These are phyloP conservation scores for Irpex sp. DNA, from an alignment of 1,284 basidiomycete genomes.

Conservation along the genomic window DNA sequence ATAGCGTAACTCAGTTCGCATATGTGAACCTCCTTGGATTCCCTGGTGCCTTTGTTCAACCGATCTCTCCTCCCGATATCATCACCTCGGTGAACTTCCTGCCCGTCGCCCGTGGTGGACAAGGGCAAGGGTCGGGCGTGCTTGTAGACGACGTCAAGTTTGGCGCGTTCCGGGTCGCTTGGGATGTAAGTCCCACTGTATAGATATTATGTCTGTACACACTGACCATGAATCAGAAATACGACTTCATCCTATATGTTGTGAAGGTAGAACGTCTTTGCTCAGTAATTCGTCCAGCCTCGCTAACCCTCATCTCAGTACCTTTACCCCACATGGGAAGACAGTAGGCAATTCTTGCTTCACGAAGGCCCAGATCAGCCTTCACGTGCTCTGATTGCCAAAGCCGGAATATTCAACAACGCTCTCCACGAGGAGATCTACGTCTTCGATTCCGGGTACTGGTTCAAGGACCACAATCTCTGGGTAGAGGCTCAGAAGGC, in stretches of 20 bases:
- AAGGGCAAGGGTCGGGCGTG: conserved; percentile 42
- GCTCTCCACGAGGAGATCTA: conserved; percentile 64
- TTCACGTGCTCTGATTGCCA: conserved; percentile 48
- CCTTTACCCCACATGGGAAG: conserved; percentile 30
- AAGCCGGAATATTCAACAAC: conserved; percentile 45
- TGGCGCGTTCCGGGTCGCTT: conserved; percentile 50
- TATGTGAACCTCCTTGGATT: conserved; percentile 43
- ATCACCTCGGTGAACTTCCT: conserved; percentile 45
- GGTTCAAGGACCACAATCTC: conserved; percentile 57
- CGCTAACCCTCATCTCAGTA: conserved; percentile 32
- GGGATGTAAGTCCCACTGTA: conserved; percentile 44
- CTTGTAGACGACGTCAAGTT: conserved; percentile 47
- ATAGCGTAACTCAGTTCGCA: conserved; percentile 50
- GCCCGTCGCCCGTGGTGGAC: conserved; percentile 36
- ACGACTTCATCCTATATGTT: conserved; percentile 43
- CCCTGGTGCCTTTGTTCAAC: conserved; percentile 42
- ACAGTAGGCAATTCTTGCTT: conserved; percentile 44
- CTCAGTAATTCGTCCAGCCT: background rate
- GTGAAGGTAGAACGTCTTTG: conserved; percentile 29
- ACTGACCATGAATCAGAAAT: conserved; percentile 28
- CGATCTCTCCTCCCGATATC: conserved; percentile 43
- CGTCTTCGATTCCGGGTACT: conserved; percentile 67
- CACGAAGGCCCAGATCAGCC: conserved; percentile 55
- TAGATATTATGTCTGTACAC: background rate
- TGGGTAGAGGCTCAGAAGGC: conserved; percentile 71